These are phyloP conservation scores for Cytospora piceicola DNA, from an alignment of 2,329 filamentous ascomycete species.

Conservation along the genomic window DNA sequence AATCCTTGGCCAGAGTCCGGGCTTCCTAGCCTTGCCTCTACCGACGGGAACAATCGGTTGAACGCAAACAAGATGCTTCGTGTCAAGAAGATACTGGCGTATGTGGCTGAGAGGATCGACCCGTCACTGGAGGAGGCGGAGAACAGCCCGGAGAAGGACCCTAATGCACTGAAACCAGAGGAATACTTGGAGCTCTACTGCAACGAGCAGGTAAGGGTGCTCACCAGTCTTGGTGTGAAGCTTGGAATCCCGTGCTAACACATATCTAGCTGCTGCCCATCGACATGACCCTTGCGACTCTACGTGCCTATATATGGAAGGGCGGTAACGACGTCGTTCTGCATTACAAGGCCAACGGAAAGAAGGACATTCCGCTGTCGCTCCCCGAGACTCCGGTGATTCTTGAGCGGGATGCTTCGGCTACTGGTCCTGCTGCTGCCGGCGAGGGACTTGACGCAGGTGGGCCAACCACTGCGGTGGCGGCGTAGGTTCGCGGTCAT, in stretches of 20 bases:
- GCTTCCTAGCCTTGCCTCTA: slow-evolving; percentile 73
- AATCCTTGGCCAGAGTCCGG: slow-evolving; percentile 73
- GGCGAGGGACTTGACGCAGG: slow-evolving; percentile 11
- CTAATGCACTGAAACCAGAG: slow-evolving; percentile 72
- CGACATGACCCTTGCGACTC: slow-evolving; percentile 90
- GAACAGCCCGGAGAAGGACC: slow-evolving; percentile 60
- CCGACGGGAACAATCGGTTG: slow-evolving; percentile 84
- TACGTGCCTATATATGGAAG: slow-evolving; percentile 92
- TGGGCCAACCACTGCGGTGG: slow-evolving; percentile 14
- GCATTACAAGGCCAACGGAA: slow-evolving; percentile 90
- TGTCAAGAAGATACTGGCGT: slow-evolving; percentile 90
- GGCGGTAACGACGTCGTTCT: slow-evolving; percentile 91
- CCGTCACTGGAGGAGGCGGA: slow-evolving; percentile 44
- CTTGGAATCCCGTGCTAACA: slow-evolving; percentile 10
- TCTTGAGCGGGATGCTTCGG: slow-evolving; percentile 14
- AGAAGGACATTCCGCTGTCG: slow-evolving; percentile 61
- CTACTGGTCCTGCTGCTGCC: background rate
- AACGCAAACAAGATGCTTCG: slow-evolving; percentile 97
- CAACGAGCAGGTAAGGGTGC: slow-evolving; percentile 75
- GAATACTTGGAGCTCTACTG: slow-evolving; percentile 96
- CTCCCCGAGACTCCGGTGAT: slow-evolving; percentile 33
- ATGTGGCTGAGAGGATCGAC: slow-evolving; percentile 91
- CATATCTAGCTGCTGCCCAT: slow-evolving; percentile 65
- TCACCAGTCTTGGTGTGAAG: slow-evolving; percentile 1
- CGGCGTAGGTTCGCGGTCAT: slow-evolving; percentile 5